A percentile compares a stretch with the other conserved stretches of the same genome.
Conservation (phyloP, 441 rosid genomes). For the Populus hybrid region DNA sequence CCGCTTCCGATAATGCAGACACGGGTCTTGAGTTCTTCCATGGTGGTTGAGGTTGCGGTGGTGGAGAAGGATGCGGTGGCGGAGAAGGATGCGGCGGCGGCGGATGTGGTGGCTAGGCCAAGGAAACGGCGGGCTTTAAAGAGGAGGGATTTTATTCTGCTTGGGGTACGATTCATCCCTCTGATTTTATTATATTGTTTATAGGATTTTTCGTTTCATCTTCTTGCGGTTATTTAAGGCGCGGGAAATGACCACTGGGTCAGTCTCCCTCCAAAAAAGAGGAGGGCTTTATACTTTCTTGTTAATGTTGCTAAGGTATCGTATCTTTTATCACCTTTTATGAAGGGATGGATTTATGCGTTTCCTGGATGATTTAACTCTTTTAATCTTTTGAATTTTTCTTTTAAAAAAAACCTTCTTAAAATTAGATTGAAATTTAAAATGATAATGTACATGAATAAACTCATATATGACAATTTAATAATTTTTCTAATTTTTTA, state of each 20-base stretch:
- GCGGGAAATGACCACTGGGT: not conserved
- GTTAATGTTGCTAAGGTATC: not conserved
- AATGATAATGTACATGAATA: too few relatives aligned
- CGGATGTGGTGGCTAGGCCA: constrained; percentile 25
- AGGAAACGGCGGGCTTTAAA: constrained; percentile 32
- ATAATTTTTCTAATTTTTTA: too few relatives aligned
- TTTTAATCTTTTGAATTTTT: too few relatives aligned
- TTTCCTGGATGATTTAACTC: not conserved
- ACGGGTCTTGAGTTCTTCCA: constrained; percentile 48
- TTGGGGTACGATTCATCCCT: constrained; percentile 22
- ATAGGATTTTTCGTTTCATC: not conserved
- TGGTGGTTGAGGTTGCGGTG: constrained; percentile 12
- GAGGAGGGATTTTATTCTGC: constrained; percentile 15
- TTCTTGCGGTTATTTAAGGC: not conserved
- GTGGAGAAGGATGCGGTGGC: constrained; percentile 13
- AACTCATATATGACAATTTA: too few relatives aligned
- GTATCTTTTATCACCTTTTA: not conserved
- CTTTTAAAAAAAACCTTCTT: too few relatives aligned
- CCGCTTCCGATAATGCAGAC: constrained; percentile 87
- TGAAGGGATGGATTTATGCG: not conserved
- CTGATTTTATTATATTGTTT: not conserved
- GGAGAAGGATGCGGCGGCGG: constrained; percentile 30
- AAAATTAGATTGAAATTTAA: too few relatives aligned
- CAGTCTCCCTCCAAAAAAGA: not conserved
- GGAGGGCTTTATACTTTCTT: not conserved